Conservation (phyloP, 164 flowering plant genomes). For the Aristolochia fimbriata region DNA sequence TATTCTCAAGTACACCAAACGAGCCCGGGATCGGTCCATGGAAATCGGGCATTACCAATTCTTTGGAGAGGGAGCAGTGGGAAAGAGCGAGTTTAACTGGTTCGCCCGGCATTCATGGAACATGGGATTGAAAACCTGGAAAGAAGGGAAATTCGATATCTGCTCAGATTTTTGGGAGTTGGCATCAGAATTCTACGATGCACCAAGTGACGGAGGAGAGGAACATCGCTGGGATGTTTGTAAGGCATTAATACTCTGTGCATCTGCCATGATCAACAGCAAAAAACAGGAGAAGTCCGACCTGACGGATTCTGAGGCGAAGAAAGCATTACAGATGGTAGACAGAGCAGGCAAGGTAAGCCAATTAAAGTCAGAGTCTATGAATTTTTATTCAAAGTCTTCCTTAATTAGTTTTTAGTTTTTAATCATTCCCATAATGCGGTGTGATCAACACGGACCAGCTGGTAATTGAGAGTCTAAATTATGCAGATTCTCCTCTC, state of each 20-base stretch:
- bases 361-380: background rate
- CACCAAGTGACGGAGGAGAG: constrained; percentile 23
- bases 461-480: no score
- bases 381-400: background rate
- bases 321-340: constrained; percentile 52
- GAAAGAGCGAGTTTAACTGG: constrained; percentile 76
- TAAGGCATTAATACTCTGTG: constrained; percentile 55
- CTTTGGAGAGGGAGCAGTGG: constrained; percentile 75
- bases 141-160: constrained; percentile 38
- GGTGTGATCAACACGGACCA: no score
- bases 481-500: constrained; percentile 44
- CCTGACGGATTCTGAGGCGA: constrained; percentile 44
- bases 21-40: constrained; percentile 32
- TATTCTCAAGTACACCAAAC: constrained; percentile 42
- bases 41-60: constrained; percentile 57
- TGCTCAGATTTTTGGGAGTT: constrained; percentile 57
- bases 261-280: constrained; percentile 53
- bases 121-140: constrained; percentile 54
- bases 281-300: constrained; percentile 40
- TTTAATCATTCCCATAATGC: no score
- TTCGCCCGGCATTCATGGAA: constrained; percentile 81
- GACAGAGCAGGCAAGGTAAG: constrained; percentile 78
- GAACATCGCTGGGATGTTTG: constrained; percentile 45
- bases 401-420: no score
- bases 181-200: constrained; percentile 63